A percentile compares a stretch with the other conserved stretches of the same genome.
Evolutionary conservation across 495 filamentous ascomycete genomes (phyloP).

Genomic region (Aspergillus indologenus): DNA sequence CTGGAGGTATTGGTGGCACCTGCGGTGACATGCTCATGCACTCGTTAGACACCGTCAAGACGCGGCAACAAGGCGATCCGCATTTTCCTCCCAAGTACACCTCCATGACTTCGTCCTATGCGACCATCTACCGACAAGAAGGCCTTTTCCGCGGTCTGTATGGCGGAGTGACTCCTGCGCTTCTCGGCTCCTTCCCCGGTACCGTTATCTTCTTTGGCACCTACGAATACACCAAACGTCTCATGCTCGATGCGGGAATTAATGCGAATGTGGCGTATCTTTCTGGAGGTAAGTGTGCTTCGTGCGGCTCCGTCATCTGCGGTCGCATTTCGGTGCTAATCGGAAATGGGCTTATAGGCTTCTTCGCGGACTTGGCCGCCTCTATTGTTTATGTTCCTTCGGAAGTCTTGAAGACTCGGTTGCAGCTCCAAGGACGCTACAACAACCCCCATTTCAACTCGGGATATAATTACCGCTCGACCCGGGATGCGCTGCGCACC

Average conservation of each 20-base stretch:
- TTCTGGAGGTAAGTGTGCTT: slow-evolving; percentile 58
- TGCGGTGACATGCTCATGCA: slow-evolving; percentile 98
- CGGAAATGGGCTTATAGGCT: slow-evolving; percentile 50
- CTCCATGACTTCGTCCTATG: slow-evolving; percentile 82
- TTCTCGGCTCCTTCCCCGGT: slow-evolving; percentile 88
- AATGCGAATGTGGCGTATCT: slow-evolving; percentile 80
- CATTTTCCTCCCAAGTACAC: slow-evolving; percentile 87
- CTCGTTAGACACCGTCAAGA: slow-evolving; percentile 97
- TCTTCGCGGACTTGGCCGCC: slow-evolving; percentile 87
- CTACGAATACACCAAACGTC: slow-evolving; percentile 91
- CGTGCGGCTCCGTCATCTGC: not conserved
- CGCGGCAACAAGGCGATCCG: slow-evolving; percentile 95
- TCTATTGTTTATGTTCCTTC: slow-evolving; percentile 92
- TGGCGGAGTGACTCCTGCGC: slow-evolving; percentile 83
- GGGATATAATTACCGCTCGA: slow-evolving; percentile 89
- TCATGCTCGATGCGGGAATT: slow-evolving; percentile 78
- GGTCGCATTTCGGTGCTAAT: not conserved
- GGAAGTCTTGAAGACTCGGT: slow-evolving; percentile 91
- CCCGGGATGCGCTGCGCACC: slow-evolving; percentile 73
- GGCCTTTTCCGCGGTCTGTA: slow-evolving; percentile 87
- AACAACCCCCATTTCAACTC: slow-evolving; percentile 92
- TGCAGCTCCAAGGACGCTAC: slow-evolving; percentile 90
- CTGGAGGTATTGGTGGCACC: slow-evolving; percentile 84
- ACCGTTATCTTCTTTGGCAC: slow-evolving; percentile 94
- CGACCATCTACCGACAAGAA: slow-evolving; percentile 89